Evolutionary conservation across 1,284 basidiomycete genomes (phyloP).

Genomic region (Xerocomus amazonicus): DNA sequence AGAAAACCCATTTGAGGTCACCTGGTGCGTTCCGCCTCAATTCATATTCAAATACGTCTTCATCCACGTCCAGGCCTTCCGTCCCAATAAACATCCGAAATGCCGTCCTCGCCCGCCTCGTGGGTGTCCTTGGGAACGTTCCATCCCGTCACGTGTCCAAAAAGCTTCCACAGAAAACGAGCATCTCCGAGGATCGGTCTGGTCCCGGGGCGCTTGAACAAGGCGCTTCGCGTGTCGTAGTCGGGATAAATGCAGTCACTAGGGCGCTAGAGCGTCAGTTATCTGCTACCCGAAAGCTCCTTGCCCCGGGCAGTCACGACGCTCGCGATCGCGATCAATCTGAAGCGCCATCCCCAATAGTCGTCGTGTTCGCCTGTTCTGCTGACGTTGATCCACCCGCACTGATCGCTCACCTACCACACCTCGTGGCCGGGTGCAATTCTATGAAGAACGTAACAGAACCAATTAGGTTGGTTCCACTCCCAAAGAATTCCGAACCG

Average conservation of each 20-base stretch:
- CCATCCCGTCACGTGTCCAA: conserved; percentile 12
- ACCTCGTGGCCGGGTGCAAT: conserved; percentile 72
- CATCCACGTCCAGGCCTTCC: conserved; percentile 52
- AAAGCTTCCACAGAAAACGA: conserved; percentile 5
- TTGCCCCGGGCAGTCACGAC: conserved; percentile 9
- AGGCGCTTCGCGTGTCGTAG: conserved; percentile 41
- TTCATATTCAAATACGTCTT: background rate
- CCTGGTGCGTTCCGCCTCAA: conserved; percentile 46
- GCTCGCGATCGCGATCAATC: conserved; percentile 12
- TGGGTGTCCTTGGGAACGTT: conserved; percentile 41
- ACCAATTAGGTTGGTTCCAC: conserved; percentile 57
- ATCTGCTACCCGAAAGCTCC: conserved; percentile 31
- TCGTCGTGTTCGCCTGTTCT: conserved; percentile 63
- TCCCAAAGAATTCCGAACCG: conserved; percentile 69
- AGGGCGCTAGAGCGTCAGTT: conserved; percentile 67
- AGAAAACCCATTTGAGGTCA: conserved; percentile 67
- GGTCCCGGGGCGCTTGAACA: background rate
- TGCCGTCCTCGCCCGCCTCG: conserved; percentile 46
- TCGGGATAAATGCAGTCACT: conserved; percentile 82
- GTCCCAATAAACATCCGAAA: conserved; percentile 65
- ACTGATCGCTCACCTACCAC: conserved; percentile 68
- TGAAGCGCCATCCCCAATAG: conserved; percentile 27
- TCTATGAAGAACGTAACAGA: conserved; percentile 33
- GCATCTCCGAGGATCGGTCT: background rate
- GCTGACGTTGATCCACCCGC: conserved; percentile 71